Evolutionary conservation across 2,329 filamentous ascomycete species (phyloP).

Genomic region (Zymoseptoria passerinii): DNA sequence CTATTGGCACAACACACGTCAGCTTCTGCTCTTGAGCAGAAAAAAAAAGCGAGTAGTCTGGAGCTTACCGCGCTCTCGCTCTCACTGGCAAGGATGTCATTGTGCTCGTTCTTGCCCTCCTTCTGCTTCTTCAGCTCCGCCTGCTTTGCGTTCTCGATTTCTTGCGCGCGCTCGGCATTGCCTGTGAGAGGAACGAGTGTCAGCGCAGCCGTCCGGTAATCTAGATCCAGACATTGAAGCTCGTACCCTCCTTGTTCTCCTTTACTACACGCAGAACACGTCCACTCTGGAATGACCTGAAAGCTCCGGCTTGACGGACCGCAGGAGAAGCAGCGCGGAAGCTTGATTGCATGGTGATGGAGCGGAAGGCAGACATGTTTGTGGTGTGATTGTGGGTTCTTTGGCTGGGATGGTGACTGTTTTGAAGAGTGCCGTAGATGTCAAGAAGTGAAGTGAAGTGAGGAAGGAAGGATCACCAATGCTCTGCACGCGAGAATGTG

Average conservation of each 20-base stretch:
- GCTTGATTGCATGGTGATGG: slow-evolving; percentile 23
- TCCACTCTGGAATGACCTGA: slow-evolving; percentile 32
- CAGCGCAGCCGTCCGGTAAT: background rate
- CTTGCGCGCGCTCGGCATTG: slow-evolving; percentile 35
- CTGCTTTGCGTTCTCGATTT: slow-evolving; percentile 52
- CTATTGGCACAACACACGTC: slow-evolving; percentile 12
- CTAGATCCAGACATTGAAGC: background rate
- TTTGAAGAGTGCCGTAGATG: background rate
- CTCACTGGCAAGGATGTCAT: slow-evolving; percentile 66
- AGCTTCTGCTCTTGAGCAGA: background rate
- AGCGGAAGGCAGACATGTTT: slow-evolving; percentile 14
- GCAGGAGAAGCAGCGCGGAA: slow-evolving; percentile 18
- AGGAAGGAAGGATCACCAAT: background rate
- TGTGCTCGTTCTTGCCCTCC: slow-evolving; percentile 64
- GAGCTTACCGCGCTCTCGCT: slow-evolving; percentile 63
- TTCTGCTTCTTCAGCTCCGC: slow-evolving; percentile 45
- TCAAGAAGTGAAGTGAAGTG: background rate
- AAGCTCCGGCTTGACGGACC: slow-evolving; percentile 11
- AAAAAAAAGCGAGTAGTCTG: background rate
- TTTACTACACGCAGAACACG: slow-evolving; percentile 33
- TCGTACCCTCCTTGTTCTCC: slow-evolving; percentile 38
- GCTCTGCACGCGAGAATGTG: background rate
- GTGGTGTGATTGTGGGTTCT: background rate
- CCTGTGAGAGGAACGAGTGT: slow-evolving; percentile 23
- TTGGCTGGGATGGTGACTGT: background rate